Conservation (phyloP, 2,329 filamentous ascomycete genomes). For the Fusarium incarnatum region DNA sequence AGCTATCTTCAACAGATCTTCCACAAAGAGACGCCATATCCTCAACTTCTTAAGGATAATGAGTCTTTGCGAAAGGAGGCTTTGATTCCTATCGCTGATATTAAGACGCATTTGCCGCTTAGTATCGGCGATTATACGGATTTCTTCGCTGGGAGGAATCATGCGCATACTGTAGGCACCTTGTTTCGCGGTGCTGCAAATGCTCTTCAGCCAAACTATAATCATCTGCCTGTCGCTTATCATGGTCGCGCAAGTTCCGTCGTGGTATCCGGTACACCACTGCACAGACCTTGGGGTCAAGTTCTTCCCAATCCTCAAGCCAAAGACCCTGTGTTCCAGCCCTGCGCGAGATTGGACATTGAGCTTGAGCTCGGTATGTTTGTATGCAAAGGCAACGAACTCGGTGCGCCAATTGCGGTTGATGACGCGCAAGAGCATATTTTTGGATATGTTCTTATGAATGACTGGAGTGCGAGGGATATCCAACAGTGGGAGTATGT, state of each 20-base stretch:
- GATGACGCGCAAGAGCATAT: conserved; percentile 74
- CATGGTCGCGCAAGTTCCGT: conserved; percentile 82
- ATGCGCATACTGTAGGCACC: conserved; percentile 76
- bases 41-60: conserved; percentile 53
- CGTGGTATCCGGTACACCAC: conserved; percentile 78
- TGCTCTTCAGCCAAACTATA: conserved; percentile 84
- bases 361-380: conserved; percentile 84
- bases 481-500: conserved; percentile 72
- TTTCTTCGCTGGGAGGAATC: conserved; percentile 83
- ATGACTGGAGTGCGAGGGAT: conserved; percentile 73
- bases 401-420: conserved; percentile 74
- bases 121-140: conserved; percentile 86
- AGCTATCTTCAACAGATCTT: conserved; percentile 72
- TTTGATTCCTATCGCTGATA: conserved; percentile 53
- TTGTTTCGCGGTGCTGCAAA: conserved; percentile 79
- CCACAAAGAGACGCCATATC: conserved; percentile 63
- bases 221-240: conserved; percentile 82
- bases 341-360: conserved; percentile 73
- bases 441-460: conserved; percentile 76
- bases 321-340: conserved; percentile 65
- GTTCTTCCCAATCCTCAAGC: conserved; percentile 65
- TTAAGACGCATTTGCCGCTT: conserved; percentile 78
- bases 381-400: conserved; percentile 71
- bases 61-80: conserved; percentile 46
- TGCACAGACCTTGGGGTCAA: conserved; percentile 79